Evolutionary conservation across 140 eudicot species (phyloP).

Genomic region (Flaveria floridana): DNA sequence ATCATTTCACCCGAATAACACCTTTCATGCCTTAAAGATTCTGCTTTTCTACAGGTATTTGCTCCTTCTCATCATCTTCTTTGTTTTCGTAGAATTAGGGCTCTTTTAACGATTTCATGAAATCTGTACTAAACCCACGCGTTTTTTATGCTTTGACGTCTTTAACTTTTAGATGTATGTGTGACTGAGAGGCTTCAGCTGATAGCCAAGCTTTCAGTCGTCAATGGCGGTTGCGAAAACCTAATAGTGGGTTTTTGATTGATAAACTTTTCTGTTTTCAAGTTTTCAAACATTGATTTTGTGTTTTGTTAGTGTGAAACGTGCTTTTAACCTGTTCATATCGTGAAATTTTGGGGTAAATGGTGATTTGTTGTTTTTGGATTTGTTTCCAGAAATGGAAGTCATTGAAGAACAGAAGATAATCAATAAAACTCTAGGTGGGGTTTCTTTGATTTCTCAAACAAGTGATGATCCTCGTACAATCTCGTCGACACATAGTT

Average conservation of each 20-base stretch:
- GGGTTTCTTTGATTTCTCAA: not conserved
- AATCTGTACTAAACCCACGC: slow-evolving; percentile 22
- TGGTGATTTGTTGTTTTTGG: not conserved
- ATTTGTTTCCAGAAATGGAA: slow-evolving; percentile 39
- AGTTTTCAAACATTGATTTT: not conserved
- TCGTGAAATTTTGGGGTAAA: slow-evolving; percentile 6
- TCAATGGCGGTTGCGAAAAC: slow-evolving; percentile 31
- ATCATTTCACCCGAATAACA: not conserved
- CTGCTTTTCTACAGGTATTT: slow-evolving; percentile 26
- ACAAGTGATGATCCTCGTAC: not conserved
- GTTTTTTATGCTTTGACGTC: not conserved
- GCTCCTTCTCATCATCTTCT: slow-evolving; percentile 4
- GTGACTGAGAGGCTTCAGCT: slow-evolving; percentile 19
- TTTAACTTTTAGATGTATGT: not conserved
- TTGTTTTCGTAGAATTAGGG: slow-evolving; percentile 22
- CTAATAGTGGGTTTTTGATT: slow-evolving; percentile 24
- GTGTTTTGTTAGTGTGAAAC: not conserved
- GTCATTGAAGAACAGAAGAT: slow-evolving; percentile 24
- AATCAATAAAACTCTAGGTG: slow-evolving; percentile 25
- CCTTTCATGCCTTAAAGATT: slow-evolving; percentile 3
- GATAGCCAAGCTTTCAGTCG: not conserved
- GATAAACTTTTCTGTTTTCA: not conserved
- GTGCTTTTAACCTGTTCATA: not conserved
- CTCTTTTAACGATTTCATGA: slow-evolving; percentile 15
- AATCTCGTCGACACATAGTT: not conserved